Base-by-base conservation (phyloP, 345 rosid genomes). In the Lepidium aucheri region DNA sequence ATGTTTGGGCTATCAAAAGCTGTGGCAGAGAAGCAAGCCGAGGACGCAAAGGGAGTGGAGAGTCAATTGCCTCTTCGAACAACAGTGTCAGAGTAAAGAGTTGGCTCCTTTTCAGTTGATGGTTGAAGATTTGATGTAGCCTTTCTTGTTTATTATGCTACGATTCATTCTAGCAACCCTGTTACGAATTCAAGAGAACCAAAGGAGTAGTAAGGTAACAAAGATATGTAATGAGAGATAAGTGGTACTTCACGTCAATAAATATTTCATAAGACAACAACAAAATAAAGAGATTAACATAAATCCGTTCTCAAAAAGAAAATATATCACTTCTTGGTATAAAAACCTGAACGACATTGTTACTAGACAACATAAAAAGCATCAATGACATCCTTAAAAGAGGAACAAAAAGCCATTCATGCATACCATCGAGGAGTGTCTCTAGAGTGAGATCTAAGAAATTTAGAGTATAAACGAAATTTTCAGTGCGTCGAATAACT, bases 1-100 rank as follows among this genome's bases (percentile, higher is more conserved):
- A 88, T 88, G 98, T 91, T 91, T 74, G 87, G 93, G 26, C 80
- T 93, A 83, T 85, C 96, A 0, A 93, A 83, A 74, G 65, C 83
- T 38, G 88, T 86, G 36, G 85, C 89, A 1, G 91, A 86, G 74
- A 90, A 77, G 81, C 70, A 74, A 54, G 82, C 45, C 56, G 76
- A 73, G 53, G 85, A 84, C 18, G 46, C 83, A 1, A 75, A 80
- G 79, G 90, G 84, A 68, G 86, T 82, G 34, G 91, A 83, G 76
- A 86, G 87, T 71, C 63, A 77, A 20, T 81, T 86, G 51, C 84
- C 85, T 3, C 88, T 87, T 49, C 84, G 68, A 61, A 89, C 87
- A 33, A 76, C 68, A 2, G 73, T 86, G 44, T 75, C 86, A 2
- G 71, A 83, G 22, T 87, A 81, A 69, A 38, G 22, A 46, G 1